A percentile compares a stretch with the other conserved stretches of the same genome.
Conservation (phyloP, 345 rosid genomes). For the Hibiscus mutabilis region DNA sequence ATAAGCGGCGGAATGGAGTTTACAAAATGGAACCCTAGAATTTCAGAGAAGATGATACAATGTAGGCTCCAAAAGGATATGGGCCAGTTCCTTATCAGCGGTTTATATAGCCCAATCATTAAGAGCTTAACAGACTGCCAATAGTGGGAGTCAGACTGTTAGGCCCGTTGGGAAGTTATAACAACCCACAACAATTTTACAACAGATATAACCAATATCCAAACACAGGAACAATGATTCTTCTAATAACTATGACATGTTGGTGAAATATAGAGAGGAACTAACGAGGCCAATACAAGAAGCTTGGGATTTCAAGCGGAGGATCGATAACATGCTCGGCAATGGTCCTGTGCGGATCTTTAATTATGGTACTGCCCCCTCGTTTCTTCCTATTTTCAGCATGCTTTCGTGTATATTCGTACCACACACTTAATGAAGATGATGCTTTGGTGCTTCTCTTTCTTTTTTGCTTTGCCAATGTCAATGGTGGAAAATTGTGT, state of each 20-base stretch:
- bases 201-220: no score
- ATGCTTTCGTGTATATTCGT: not conserved
- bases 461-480: not conserved
- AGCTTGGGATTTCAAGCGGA: constrained; percentile 93
- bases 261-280: constrained; percentile 90
- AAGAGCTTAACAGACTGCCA: no score
- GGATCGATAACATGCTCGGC: constrained; percentile 76
- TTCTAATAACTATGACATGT: constrained; percentile 90
- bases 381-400: not conserved
- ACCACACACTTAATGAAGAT: not conserved
- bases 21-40: no score
- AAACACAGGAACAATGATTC: no score
- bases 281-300: constrained; percentile 88
- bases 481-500: not conserved
- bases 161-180: no score
- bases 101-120: no score
- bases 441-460: not conserved
- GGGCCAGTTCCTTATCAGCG: no score
- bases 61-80: no score
- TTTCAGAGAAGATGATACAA: no score
- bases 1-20: no score
- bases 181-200: no score
- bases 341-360: constrained; percentile 66
- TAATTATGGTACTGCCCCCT: constrained; percentile 50
- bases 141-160: no score